Evolutionary conservation across 2,329 filamentous ascomycete species (phyloP), one percentile per base, ranked within the genome.

Genomic region (Aspergillaceae sp.): DNA sequence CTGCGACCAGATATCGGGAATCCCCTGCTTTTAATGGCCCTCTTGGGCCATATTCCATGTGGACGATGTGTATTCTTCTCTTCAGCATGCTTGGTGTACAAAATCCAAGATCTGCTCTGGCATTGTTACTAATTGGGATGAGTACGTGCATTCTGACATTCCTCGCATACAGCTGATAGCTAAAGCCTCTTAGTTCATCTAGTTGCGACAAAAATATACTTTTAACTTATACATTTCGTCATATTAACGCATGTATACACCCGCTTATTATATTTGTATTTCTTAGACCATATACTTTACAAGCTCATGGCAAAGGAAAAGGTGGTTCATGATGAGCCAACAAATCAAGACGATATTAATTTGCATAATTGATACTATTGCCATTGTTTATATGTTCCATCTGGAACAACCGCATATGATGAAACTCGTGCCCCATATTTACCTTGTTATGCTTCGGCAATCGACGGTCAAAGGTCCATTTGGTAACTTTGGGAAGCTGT

Each of bases 1-100:
- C 60, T 26, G 45, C 57, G 1, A 36, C 44, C 4, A 60, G 51
- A 47, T 59, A 58, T 45, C 54, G 53, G 42, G 48, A 51, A 1
- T 37, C 53, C 4, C 54, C 55, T 9, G 29, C 42, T 2, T 41
- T 63, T 1, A 43, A 51, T 5, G 42, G 44, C 3, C 4, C 51
- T 7, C 42, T 57, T 8, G 54, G 54, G 3, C 43, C 54, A 28
- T 50, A 51, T 27, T 57, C 55, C 2, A 29, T 50, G 9, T 61
- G 58, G 59, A 53, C 50, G n/a, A 9, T 61, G 4, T 59, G 48
- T 11, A 51, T 54, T 19, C 35, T 65, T 32, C 42, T 66, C 35
- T 34, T 61, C 5, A 47, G 56, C 29, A 7, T 59, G 2, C 49
- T 62, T 36, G 56, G 54, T 2, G 41, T 49, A 1, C 57, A 61